Conservation (phyloP, 2,329 filamentous ascomycete genomes). For the Ascochyta pisi region DNA sequence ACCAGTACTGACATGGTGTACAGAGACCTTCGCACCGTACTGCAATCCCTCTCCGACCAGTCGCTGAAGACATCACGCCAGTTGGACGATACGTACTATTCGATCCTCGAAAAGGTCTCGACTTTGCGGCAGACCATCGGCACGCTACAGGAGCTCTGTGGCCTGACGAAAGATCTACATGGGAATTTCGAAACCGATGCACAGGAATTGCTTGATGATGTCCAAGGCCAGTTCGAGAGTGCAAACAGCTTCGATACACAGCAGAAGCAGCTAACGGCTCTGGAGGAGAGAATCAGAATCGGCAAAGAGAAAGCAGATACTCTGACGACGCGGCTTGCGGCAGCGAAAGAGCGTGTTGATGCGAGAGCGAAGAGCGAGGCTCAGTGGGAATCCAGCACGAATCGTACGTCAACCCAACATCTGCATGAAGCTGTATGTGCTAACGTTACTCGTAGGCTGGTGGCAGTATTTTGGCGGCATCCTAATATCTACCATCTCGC, state of each 20-base stretch:
- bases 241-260: slow-evolving; percentile 71
- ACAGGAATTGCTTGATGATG: slow-evolving; percentile 65
- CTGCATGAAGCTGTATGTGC: background rate
- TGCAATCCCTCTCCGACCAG: slow-evolving; percentile 61
- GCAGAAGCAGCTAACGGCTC: slow-evolving; percentile 65
- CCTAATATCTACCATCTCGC: slow-evolving; percentile 53
- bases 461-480: slow-evolving; percentile 70
- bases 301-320: slow-evolving; percentile 66
- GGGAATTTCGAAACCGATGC: slow-evolving; percentile 67
- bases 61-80: slow-evolving; percentile 68
- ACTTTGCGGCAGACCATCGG: slow-evolving; percentile 69
- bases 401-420: slow-evolving; percentile 41
- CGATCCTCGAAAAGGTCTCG: slow-evolving; percentile 72
- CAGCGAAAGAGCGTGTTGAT: slow-evolving; percentile 69
- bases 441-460: slow-evolving; percentile 50
- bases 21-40: slow-evolving; percentile 50
- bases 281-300: slow-evolving; percentile 67
- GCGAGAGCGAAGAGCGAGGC: slow-evolving; percentile 71
- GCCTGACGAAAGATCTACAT: slow-evolving; percentile 65
- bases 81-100: slow-evolving; percentile 77
- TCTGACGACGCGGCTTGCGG: slow-evolving; percentile 69
- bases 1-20: slow-evolving; percentile 24
- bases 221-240: slow-evolving; percentile 65
- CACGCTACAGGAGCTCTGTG: slow-evolving; percentile 71
- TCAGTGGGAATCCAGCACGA: slow-evolving; percentile 70